Conservation (phyloP, 352 stramenopile species). For the Globisporangium apiculatum region DNA sequence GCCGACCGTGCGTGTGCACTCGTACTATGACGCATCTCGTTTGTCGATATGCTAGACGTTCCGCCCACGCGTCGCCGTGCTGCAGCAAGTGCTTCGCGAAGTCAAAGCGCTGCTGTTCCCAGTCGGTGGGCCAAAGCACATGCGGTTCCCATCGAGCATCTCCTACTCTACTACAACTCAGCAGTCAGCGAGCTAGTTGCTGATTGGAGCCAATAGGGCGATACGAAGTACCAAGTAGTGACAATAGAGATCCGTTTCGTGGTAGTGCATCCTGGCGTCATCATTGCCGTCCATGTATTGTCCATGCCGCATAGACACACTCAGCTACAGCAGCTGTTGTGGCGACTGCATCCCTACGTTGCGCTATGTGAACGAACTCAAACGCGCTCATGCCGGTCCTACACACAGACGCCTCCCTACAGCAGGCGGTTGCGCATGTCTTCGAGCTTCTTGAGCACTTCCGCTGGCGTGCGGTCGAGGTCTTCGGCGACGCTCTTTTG, state of each 20-base stretch:
- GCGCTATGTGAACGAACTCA: too few relatives aligned
- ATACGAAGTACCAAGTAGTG: constrained; percentile 1
- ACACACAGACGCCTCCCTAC: constrained; percentile 35
- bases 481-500: constrained; percentile 95
- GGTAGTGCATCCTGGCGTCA: too few relatives aligned
- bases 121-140: constrained; percentile 20
- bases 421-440: constrained; percentile 96
- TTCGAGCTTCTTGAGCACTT: constrained; percentile 99
- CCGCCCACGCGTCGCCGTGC: constrained; percentile 43
- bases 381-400: too few relatives aligned
- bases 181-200: neutral
- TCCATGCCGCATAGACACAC: too few relatives aligned
- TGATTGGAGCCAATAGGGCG: neutral
- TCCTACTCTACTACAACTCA: neutral
- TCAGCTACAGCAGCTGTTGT: too few relatives aligned
- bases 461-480: constrained; percentile 93
- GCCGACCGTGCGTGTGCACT: too few relatives aligned
- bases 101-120: constrained; percentile 56
- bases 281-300: too few relatives aligned
- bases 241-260: too few relatives aligned
- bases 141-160: constrained; percentile 31
- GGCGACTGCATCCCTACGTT: too few relatives aligned
- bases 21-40: too few relatives aligned
- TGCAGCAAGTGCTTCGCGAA: constrained; percentile 67
- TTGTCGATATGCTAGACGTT: constrained; percentile 37